phyloP scores from a whole-genome alignment of 208 protist species.

The Trypanosoma platydactyli region DNA sequence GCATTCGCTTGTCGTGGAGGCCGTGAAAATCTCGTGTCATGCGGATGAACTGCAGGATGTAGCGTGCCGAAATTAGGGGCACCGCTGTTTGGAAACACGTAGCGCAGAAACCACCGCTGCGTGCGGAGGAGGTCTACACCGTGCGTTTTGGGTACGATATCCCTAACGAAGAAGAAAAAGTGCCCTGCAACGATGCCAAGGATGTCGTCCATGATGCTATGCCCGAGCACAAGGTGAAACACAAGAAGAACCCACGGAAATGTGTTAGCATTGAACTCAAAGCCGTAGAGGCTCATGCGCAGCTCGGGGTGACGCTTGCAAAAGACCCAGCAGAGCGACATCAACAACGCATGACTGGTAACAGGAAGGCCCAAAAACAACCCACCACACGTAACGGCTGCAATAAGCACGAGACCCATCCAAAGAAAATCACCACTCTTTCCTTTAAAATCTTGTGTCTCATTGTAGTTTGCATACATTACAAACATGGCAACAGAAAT shows the following conservation, averaged over 20 bases:
- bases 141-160: constrained; percentile 72
- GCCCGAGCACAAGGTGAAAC: constrained; percentile 73
- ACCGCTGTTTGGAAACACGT: constrained; percentile 1
- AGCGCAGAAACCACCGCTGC: constrained; percentile 48
- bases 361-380: constrained; percentile 44
- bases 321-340: constrained; percentile 88
- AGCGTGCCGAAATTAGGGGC: constrained; percentile 5
- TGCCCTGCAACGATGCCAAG: constrained; percentile 75
- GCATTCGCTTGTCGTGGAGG: not conserved
- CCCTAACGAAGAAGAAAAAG: constrained; percentile 74
- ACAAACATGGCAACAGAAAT: constrained; percentile 81
- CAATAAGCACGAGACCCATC: constrained; percentile 68
- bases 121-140: constrained; percentile 50
- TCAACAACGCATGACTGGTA: constrained; percentile 61
- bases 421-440: constrained; percentile 76
- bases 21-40: constrained; percentile 12
- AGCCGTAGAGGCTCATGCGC: constrained; percentile 67
- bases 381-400: constrained; percentile 29
- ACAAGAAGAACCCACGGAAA: constrained; percentile 86
- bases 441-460: constrained; percentile 70
- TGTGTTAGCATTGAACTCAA: constrained; percentile 66
- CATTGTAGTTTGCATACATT: constrained; percentile 76
- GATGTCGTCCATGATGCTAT: constrained; percentile 58
- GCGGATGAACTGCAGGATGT: constrained; percentile 2
- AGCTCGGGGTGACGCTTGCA: constrained; percentile 80